Conservation (phyloP, 2,329 filamentous ascomycete species). For the Colletotrichum sp. region DNA sequence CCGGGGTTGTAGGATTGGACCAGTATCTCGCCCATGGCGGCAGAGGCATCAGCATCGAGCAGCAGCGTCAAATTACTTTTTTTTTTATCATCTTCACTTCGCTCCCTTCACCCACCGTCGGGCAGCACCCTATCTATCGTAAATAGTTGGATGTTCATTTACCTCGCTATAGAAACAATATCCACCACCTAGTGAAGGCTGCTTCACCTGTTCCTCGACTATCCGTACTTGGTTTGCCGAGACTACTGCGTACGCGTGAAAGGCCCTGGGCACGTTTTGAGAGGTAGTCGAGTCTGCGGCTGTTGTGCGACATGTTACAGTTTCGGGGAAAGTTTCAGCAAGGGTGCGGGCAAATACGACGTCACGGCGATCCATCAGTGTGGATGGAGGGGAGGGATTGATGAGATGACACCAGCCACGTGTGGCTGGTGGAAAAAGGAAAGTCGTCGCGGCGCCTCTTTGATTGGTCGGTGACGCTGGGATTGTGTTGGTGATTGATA, state of each 20-base stretch:
- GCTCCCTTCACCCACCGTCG: not conserved
- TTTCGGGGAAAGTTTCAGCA: constrained; percentile 19
- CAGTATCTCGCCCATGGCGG: not conserved
- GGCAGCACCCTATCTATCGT: not conserved
- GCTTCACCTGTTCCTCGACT: not conserved
- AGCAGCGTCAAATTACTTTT: constrained; percentile 10
- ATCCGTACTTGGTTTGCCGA: not conserved
- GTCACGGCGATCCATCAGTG: not conserved
- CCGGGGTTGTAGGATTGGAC: not conserved
- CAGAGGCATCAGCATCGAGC: constrained; percentile 19
- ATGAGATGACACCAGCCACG: not conserved
- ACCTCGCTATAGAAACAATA: constrained; percentile 7
- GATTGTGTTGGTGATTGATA: not conserved
- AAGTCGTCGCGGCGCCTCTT: not conserved
- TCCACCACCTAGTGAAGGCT: not conserved
- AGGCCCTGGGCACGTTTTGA: not conserved
- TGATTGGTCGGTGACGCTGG: not conserved
- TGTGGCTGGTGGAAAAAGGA: not conserved
- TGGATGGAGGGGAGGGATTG: not conserved
- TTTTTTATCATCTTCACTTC: not conserved
- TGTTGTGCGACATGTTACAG: constrained; percentile 14
- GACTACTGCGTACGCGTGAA: not conserved
- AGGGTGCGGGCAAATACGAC: not conserved
- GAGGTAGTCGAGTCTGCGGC: not conserved
- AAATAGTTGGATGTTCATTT: constrained; percentile 17